These are phyloP conservation scores for Komagataella mondaviorum DNA, from an alignment of 805 yeast species.

Conservation along the genomic window DNA sequence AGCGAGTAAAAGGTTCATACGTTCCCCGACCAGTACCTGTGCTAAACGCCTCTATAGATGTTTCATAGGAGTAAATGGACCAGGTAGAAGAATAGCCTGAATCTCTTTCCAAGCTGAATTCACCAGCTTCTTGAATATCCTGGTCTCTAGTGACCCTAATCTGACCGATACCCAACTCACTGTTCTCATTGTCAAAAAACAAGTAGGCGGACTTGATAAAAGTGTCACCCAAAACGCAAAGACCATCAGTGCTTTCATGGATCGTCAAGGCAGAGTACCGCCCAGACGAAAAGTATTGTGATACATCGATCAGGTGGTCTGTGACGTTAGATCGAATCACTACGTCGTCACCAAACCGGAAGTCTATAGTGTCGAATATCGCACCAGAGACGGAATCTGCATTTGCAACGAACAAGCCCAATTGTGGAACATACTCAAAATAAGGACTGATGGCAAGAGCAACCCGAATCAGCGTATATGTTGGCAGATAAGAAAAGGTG, in stretches of 20 bases:
- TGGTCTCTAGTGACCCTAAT: neutral
- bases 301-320: neutral
- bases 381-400: neutral
- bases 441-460: neutral
- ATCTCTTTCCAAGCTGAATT: neutral
- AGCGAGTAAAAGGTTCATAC: neutral
- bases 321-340: neutral
- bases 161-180: neutral
- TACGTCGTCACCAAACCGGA: neutral
- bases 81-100: neutral
- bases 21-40: neutral
- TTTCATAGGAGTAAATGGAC: neutral
- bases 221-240: neutral
- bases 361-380: neutral
- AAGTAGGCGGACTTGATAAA: neutral
- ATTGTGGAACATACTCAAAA: neutral
- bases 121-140: neutral
- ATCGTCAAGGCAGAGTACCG: neutral
- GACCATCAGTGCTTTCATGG: neutral
- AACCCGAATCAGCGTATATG: neutral
- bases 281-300: neutral
- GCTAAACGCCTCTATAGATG: neutral
- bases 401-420: neutral
- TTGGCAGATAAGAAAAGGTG: conserved; percentile 1
- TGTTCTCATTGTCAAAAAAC: neutral